A percentile compares a stretch with the other conserved stretches of the same genome.
phyloP scores from a whole-genome alignment of 257 asterid species.

The Misopates orontium region DNA sequence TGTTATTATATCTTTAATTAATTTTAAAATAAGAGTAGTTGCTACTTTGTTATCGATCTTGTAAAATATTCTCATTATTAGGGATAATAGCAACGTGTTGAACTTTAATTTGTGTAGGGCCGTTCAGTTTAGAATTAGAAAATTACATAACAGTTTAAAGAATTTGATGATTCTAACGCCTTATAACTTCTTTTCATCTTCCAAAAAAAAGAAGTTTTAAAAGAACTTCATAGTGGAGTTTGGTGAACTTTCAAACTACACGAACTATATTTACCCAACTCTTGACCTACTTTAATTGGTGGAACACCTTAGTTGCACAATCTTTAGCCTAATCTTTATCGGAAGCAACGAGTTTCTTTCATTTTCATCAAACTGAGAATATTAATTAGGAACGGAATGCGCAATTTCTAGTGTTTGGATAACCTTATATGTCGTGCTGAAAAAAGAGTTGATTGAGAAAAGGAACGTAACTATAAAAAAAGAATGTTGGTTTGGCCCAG shows the following conservation, averaged over 20 bases:
- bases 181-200: no score
- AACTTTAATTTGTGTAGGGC: no score
- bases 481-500: not conserved
- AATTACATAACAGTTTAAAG: no score
- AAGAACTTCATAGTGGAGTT: not conserved
- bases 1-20: no score
- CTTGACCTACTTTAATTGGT: not conserved
- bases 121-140: no score
- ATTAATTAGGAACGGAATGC: not conserved
- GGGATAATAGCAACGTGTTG: no score
- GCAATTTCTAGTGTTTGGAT: not conserved
- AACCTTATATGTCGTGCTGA: not conserved
- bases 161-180: no score
- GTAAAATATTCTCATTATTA: no score
- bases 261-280: not conserved
- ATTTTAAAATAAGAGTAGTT: no score
- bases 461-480: not conserved
- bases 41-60: no score
- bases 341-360: not conserved
- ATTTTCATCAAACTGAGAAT: not conserved
- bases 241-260: conserved; percentile 9
- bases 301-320: not conserved
- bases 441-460: not conserved
- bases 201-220: no score
- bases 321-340: not conserved